Base-by-base conservation (phyloP, 208 protist genomes). In the Leishmania braziliensis region DNA sequence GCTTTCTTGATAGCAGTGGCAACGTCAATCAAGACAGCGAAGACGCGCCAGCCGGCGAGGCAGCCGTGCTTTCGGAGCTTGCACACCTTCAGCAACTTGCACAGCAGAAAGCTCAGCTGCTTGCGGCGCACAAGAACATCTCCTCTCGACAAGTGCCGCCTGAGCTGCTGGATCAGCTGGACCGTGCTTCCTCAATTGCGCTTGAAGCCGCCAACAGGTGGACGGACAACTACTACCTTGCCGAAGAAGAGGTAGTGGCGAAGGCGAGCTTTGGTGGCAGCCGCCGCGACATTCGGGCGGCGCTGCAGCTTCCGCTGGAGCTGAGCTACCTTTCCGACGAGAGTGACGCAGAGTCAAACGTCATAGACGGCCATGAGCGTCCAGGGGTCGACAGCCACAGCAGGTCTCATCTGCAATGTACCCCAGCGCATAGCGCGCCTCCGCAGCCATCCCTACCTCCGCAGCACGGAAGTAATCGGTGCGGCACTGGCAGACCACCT, bases 171-270 rank as follows among this genome's bases (percentile, higher is more conserved):
- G 73, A 79, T 2, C 75, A 33, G 20, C 66, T 97, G 9, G 78
- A 86, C 20, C 18, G 56, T 5, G 75, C 84, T 48, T 90, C 85
- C 10, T 48, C 2, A 0, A 50, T 85, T 9, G 92, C 92, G 6
- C 82, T 80, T 58, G 91, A 88, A 43, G 86, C 94, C 4, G 91
- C 90, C 3, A 95, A 97, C 81, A 90, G 92, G 23, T 97, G 94
- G 92, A 95, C 94, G 29, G 94, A 97, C 73, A 97, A 97, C 77
- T 91, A 89, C 58, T 92, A 88, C 56, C 82, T 94, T 3, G 79
- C 93, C 2, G 89, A 97, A 79, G 83, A 93, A 69, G 77, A 90
- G 75, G 81, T 97, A 20, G 72, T 78, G 48, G 39, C 50, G 9
- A 76, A 80, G 29, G 82, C 90, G 14, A 20, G 73, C 53, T 50